These are phyloP conservation scores for Hirsutella thompsonii DNA, from an alignment of 2,329 filamentous ascomycete genomes.

Conservation along the genomic window DNA sequence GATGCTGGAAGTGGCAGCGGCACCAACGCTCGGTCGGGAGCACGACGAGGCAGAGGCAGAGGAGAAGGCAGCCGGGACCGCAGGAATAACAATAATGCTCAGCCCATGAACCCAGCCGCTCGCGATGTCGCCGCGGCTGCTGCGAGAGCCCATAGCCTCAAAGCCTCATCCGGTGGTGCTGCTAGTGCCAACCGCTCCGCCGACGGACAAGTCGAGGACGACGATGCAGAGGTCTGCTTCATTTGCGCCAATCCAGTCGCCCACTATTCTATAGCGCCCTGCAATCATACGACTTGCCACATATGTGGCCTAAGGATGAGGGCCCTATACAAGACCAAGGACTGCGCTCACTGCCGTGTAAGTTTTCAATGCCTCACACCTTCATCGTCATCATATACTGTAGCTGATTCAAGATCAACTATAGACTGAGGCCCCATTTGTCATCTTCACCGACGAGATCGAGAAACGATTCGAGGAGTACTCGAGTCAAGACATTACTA, in stretches of 20 bases:
- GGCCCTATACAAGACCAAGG: conserved; percentile 90
- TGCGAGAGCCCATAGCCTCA: conserved; percentile 11
- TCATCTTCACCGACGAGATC: conserved; percentile 83
- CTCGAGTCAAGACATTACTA: conserved; percentile 55
- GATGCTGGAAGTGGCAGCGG: too few relatives aligned
- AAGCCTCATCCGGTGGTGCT: conserved; percentile 9
- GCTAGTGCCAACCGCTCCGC: conserved; percentile 14
- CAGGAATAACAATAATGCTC: conserved; percentile 2
- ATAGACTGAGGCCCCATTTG: conserved; percentile 58
- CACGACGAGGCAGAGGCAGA: background rate
- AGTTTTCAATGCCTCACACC: conserved; percentile 16
- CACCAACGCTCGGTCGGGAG: background rate
- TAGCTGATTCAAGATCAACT: too few relatives aligned
- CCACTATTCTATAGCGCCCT: conserved; percentile 81
- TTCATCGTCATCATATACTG: background rate
- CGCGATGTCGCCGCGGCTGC: conserved; percentile 16
- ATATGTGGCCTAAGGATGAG: conserved; percentile 87
- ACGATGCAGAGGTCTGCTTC: conserved; percentile 80
- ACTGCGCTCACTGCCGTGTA: conserved; percentile 91
- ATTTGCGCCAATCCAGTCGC: conserved; percentile 88
- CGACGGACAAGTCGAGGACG: conserved; percentile 54
- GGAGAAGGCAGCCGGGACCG: conserved; percentile 2
- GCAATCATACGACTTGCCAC: conserved; percentile 93
- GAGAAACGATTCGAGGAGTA: conserved; percentile 83
- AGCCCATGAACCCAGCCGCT: conserved; percentile 15